Evolutionary conservation across 495 filamentous ascomycete genomes (phyloP), one percentile per base, ranked within the genome.

Genomic region (Penicilliopsis zonata): DNA sequence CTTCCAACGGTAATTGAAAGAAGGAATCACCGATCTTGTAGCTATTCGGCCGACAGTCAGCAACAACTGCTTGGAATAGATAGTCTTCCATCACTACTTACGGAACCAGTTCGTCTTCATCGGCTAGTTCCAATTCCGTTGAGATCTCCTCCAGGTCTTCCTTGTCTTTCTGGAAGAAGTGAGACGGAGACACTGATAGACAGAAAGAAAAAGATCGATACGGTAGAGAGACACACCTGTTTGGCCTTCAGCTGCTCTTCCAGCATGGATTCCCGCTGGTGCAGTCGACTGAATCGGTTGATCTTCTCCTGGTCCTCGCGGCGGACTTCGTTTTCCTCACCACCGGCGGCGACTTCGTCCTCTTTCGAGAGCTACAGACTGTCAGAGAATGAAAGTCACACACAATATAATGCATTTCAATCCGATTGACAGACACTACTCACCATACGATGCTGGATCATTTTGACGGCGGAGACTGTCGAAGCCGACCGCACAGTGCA

Each of bases 261-360:
- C 13, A 96, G 53, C 6, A 61, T 49, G 3, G 76, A 61, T 55
- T 94, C 81, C 17, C 81, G 76, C 52, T 92, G 84, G 55, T 98
- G 92, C 30, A 98, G 67, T 22, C 86, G 76, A 54, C 87, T 95
- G 65, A 98, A 98, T 32, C 79, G 80, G 59, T 96, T 98, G 70
- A 98, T 98, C 57, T 86, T 92, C 59, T 98, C 86, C 56, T 98
- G 90, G 52, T 98, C 90, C 46, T 94, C 88, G 43, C 86, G 81
- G 22, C 88, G 80, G 32, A 98, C 90, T 53, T 94, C 80, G 39
- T 82, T 78, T 37, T 95, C 86, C 23, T 88, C 80, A 28, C 70
- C 65, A 33, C 66, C 78, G 18, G 76, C 61, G 22, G 41, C 24
- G 40, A 61, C 65, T 57, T 95, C 90, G 35, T 98, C 90, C 56